Conservation (phyloP, 1,284 basidiomycete genomes). For the Tylopilus orsonianus region DNA sequence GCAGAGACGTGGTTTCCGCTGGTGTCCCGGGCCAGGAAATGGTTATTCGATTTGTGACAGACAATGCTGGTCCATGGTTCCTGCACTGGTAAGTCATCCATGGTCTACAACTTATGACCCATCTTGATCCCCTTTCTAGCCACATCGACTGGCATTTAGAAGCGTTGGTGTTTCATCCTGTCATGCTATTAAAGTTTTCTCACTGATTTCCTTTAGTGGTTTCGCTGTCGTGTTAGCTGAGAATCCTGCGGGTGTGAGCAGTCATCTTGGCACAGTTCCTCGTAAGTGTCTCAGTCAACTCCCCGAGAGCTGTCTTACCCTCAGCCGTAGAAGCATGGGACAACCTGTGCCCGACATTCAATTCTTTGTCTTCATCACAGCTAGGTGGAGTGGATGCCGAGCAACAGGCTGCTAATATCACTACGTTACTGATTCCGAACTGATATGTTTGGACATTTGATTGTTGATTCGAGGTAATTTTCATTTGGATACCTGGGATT, state of each 20-base stretch:
- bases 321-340: constrained; percentile 22
- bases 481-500: too few relatives aligned
- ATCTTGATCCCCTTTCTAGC: constrained; percentile 20
- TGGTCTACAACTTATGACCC: background rate
- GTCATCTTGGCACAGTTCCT: constrained; percentile 15
- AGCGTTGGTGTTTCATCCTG: constrained; percentile 20
- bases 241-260: constrained; percentile 22
- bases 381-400: constrained; percentile 21
- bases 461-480: too few relatives aligned
- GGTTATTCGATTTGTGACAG: constrained; percentile 36
- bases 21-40: constrained; percentile 30
- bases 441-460: background rate
- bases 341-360: constrained; percentile 24
- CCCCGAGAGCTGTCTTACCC: background rate
- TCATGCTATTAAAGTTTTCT: background rate
- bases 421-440: constrained; percentile 14
- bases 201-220: constrained; percentile 26
- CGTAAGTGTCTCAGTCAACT: constrained; percentile 10
- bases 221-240: constrained; percentile 43
- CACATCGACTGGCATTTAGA: constrained; percentile 51
- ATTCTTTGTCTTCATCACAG: constrained; percentile 21
- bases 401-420: constrained; percentile 22
- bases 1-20: constrained; percentile 33
- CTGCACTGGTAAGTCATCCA: constrained; percentile 40
- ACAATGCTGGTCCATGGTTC: constrained; percentile 44